These are phyloP conservation scores for Penicillium lividum DNA, from an alignment of 495 filamentous ascomycete species.

Conservation along the genomic window DNA sequence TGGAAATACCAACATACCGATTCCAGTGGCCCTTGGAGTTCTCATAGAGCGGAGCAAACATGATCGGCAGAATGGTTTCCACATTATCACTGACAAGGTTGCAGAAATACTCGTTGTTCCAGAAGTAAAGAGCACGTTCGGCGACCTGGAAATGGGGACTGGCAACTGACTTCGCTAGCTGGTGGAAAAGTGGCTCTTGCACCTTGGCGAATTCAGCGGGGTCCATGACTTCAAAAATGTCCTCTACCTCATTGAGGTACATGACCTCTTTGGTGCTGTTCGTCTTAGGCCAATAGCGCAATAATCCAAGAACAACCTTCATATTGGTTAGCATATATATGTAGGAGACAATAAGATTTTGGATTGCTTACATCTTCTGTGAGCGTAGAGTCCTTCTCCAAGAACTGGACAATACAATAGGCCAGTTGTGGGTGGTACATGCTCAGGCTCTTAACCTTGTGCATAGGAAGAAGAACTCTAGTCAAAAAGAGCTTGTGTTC, in stretches of 20 bases:
- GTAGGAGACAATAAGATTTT: not conserved
- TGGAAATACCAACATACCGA: slow-evolving; percentile 57
- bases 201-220: slow-evolving; percentile 98
- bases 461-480: slow-evolving; percentile 84
- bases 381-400: slow-evolving; percentile 95
- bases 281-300: slow-evolving; percentile 98
- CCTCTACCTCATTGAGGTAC: slow-evolving; percentile 99
- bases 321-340: slow-evolving; percentile 7
- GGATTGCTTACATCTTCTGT: slow-evolving; percentile 80
- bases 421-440: slow-evolving; percentile 99
- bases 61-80: slow-evolving; percentile 96
- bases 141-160: slow-evolving; percentile 99
- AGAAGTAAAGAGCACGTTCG: slow-evolving; percentile 97
- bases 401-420: slow-evolving; percentile 98
- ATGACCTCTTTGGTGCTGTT: slow-evolving; percentile 99
- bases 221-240: slow-evolving; percentile 99
- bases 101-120: slow-evolving; percentile 99
- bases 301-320: slow-evolving; percentile 88
- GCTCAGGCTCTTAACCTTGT: slow-evolving; percentile 98
- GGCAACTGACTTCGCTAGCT: slow-evolving; percentile 95
- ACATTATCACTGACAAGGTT: slow-evolving; percentile 99
- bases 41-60: slow-evolving; percentile 98
- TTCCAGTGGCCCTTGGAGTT: slow-evolving; percentile 99
- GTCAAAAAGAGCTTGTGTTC: slow-evolving; percentile 99
- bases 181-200: slow-evolving; percentile 94